Evolutionary conservation across 2,329 filamentous ascomycete species (phyloP).

Genomic region (Ophiobolus disseminans): DNA sequence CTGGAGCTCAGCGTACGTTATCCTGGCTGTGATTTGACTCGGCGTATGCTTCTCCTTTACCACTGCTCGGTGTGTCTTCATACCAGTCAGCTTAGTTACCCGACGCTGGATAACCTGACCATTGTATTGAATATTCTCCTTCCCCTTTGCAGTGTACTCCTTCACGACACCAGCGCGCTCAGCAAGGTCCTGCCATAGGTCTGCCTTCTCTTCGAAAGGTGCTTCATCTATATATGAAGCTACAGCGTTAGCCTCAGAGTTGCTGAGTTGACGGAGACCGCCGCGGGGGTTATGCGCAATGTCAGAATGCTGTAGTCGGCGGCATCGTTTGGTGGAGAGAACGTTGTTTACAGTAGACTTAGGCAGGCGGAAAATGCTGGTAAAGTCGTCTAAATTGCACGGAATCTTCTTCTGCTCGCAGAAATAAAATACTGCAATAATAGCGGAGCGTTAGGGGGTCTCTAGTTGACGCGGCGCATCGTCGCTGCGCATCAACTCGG

Average conservation of each 20-base stretch:
- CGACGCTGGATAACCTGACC: not conserved
- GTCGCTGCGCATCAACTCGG: too few relatives aligned
- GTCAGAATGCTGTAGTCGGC: not conserved
- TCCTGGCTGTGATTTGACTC: not conserved
- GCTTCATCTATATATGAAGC: not conserved
- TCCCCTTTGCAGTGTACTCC: not conserved
- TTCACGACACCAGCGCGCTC: not conserved
- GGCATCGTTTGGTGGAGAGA: not conserved
- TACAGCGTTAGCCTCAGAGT: not conserved
- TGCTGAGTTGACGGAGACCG: not conserved
- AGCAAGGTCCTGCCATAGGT: not conserved
- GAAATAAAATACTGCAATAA: not conserved
- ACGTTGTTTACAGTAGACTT: not conserved
- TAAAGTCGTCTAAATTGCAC: not conserved
- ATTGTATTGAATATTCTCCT: not conserved
- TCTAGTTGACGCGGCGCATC: not conserved
- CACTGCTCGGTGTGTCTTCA: not conserved
- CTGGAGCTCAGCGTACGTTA: too few relatives aligned
- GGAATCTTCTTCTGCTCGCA: not conserved
- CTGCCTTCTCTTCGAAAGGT: not conserved
- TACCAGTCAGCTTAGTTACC: not conserved
- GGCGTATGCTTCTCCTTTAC: not conserved
- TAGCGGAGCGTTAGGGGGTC: not conserved
- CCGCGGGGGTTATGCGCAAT: not conserved
- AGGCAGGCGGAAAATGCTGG: not conserved